Evolutionary conservation across 2,329 filamentous ascomycete genomes (phyloP).

Genomic region (Ascocoryne sarcoides): DNA sequence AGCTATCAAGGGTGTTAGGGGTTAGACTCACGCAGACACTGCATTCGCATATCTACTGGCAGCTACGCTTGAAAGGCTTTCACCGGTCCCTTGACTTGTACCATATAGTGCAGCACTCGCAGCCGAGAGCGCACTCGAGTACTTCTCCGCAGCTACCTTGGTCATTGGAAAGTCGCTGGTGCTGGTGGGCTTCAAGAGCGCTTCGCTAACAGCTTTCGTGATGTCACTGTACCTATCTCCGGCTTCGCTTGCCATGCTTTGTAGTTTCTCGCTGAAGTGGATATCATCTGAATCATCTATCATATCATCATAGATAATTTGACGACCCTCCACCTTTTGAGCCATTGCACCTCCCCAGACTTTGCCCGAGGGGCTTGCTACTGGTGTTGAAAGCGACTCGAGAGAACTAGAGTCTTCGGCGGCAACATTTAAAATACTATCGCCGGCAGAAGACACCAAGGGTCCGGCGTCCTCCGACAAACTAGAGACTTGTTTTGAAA

Average conservation of each 20-base stretch:
- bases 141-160: slow-evolving; percentile 47
- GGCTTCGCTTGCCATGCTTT: slow-evolving; percentile 41
- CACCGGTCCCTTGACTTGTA: slow-evolving; percentile 32
- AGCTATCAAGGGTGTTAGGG: not conserved
- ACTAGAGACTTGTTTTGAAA: slow-evolving; percentile 20
- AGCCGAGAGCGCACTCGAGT: slow-evolving; percentile 45
- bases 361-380: slow-evolving; percentile 33
- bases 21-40: slow-evolving; percentile 42
- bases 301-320: slow-evolving; percentile 36
- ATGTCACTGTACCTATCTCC: slow-evolving; percentile 44
- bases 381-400: slow-evolving; percentile 25
- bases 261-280: slow-evolving; percentile 41
- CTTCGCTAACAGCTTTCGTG: slow-evolving; percentile 47
- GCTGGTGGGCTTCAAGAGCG: slow-evolving; percentile 36
- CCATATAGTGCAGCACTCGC: slow-evolving; percentile 49
- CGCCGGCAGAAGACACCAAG: slow-evolving; percentile 16
- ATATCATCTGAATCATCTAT: slow-evolving; percentile 37
- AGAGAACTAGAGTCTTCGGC: slow-evolving; percentile 18
- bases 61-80: slow-evolving; percentile 41
- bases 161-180: slow-evolving; percentile 38
- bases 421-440: slow-evolving; percentile 10
- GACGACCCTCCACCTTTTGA: slow-evolving; percentile 39
- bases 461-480: slow-evolving; percentile 19
- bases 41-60: slow-evolving; percentile 47
- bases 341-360: slow-evolving; percentile 37